Percentiles rank a stretch among this genome's conserved stretches.
Evolutionary conservation across 805 yeast species (phyloP).

Genomic region (Tanozyma kutaoensis): DNA sequence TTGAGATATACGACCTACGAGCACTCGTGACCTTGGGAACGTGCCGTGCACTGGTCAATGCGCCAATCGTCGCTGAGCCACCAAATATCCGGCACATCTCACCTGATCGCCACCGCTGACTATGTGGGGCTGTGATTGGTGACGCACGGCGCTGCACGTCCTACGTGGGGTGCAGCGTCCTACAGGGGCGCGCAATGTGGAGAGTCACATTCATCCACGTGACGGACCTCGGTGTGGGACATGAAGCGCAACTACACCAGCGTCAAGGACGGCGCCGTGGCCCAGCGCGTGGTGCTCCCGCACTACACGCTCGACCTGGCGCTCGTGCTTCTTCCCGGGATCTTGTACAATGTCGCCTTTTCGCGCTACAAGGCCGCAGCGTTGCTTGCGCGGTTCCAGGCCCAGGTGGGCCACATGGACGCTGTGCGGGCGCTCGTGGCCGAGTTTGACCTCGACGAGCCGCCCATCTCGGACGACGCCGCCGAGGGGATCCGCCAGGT

Average conservation of each 20-base stretch:
- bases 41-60: too few relatives aligned
- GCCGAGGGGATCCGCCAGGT: conserved; percentile 15
- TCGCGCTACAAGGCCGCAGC: conserved; percentile 32
- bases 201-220: too few relatives aligned
- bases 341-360: conserved; percentile 45
- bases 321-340: conserved; percentile 46
- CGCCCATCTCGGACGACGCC: conserved; percentile 16
- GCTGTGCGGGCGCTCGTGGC: conserved; percentile 16
- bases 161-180: too few relatives aligned
- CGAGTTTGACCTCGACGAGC: conserved; percentile 21
- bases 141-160: too few relatives aligned
- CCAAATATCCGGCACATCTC: too few relatives aligned
- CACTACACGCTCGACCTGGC: conserved; percentile 27
- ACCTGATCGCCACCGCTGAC: too few relatives aligned
- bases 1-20: too few relatives aligned
- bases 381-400: conserved; percentile 28
- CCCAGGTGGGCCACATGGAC: conserved; percentile 13
- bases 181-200: too few relatives aligned
- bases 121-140: too few relatives aligned
- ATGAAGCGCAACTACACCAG: background rate
- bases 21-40: too few relatives aligned
- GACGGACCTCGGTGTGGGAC: too few relatives aligned
- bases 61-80: too few relatives aligned
- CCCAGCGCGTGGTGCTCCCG: conserved; percentile 18
- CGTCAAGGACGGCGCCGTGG: background rate